These are phyloP conservation scores for Gracilaria domingensis DNA, from an alignment of 23 red algal species.

Conservation along the genomic window DNA sequence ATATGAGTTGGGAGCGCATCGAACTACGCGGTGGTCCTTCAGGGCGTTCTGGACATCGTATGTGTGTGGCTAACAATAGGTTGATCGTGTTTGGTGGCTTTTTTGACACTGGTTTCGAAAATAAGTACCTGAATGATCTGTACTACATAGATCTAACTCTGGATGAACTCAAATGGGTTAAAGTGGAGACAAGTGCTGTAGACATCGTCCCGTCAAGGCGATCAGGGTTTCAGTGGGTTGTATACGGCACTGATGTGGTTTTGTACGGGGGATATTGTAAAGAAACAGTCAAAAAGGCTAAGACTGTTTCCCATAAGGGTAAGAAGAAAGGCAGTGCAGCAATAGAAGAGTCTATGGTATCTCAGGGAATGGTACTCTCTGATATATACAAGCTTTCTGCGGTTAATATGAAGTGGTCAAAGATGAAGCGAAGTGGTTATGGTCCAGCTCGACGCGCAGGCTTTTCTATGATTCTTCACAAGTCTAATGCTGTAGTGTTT, in stretches of 20 bases:
- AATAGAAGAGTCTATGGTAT: slow-evolving; percentile 69
- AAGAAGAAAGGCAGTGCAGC: slow-evolving; percentile 71
- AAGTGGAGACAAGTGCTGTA: slow-evolving; percentile 56
- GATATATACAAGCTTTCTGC: slow-evolving; percentile 70
- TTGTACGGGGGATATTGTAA: slow-evolving; percentile 84
- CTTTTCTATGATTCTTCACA: slow-evolving; percentile 71
- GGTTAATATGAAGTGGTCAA: slow-evolving; percentile 73
- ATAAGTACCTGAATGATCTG: slow-evolving; percentile 79
- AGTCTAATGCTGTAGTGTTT: slow-evolving; percentile 73
- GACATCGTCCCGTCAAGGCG: slow-evolving; percentile 70
- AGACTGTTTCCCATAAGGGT: slow-evolving; percentile 67
- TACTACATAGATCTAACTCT: slow-evolving; percentile 67
- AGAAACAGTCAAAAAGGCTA: slow-evolving; percentile 53
- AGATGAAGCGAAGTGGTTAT: slow-evolving; percentile 77
- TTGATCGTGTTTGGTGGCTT: slow-evolving; percentile 82
- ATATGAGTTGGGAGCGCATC: slow-evolving; percentile 82
- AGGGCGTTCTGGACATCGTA: slow-evolving; percentile 69
- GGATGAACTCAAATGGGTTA: slow-evolving; percentile 81
- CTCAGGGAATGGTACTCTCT: slow-evolving; percentile 64
- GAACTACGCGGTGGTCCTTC: slow-evolving; percentile 81
- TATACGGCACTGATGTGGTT: slow-evolving; percentile 51
- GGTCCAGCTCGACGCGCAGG: slow-evolving; percentile 67
- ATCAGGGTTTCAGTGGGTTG: slow-evolving; percentile 80
- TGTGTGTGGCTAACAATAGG: slow-evolving; percentile 60
- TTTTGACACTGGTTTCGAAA: slow-evolving; percentile 74